These are phyloP conservation scores for Elaeis oleifera DNA, from an alignment of 202 grass and related monocot genomes.

Conservation along the genomic window DNA sequence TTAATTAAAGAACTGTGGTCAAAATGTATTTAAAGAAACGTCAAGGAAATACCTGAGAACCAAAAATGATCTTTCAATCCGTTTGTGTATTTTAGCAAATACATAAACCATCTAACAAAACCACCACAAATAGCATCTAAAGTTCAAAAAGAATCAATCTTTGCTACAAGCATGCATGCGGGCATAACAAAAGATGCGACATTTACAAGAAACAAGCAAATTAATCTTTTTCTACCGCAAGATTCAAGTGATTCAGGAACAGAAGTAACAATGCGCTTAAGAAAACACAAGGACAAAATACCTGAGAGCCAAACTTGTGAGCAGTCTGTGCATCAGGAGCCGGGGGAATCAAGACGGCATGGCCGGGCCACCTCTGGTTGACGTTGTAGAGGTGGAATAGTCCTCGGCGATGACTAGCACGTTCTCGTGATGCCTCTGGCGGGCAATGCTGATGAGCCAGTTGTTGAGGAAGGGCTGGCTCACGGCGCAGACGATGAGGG, in stretches of 20 bases:
- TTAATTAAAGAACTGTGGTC: too few species aligned
- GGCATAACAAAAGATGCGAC: too few species aligned
- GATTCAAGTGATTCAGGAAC: not conserved
- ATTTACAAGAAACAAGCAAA: too few species aligned
- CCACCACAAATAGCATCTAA: too few species aligned
- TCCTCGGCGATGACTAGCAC: constrained; percentile 93
- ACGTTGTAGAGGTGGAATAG: constrained; percentile 82
- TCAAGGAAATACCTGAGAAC: too few species aligned
- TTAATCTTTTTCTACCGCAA: too few species aligned
- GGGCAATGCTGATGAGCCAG: constrained; percentile 88
- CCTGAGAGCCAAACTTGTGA: constrained; percentile 98
- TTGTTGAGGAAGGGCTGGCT: constrained; percentile 88
- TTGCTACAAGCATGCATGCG: too few species aligned
- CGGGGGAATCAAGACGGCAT: constrained; percentile 81
- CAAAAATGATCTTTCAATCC: too few species aligned
- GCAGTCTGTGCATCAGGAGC: constrained; percentile 60
- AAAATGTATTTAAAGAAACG: too few species aligned
- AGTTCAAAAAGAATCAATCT: too few species aligned
- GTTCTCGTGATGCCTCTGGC: constrained; percentile 61
- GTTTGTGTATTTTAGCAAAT: too few species aligned
- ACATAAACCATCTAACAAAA: too few species aligned
- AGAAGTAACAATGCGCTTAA: not conserved
- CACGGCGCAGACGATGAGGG: constrained; percentile 71
- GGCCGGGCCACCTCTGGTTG: constrained; percentile 84
- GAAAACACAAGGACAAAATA: not conserved